Conservation (phyloP, 371 early-diverging fungal genomes). For the Mucor racemosus region DNA sequence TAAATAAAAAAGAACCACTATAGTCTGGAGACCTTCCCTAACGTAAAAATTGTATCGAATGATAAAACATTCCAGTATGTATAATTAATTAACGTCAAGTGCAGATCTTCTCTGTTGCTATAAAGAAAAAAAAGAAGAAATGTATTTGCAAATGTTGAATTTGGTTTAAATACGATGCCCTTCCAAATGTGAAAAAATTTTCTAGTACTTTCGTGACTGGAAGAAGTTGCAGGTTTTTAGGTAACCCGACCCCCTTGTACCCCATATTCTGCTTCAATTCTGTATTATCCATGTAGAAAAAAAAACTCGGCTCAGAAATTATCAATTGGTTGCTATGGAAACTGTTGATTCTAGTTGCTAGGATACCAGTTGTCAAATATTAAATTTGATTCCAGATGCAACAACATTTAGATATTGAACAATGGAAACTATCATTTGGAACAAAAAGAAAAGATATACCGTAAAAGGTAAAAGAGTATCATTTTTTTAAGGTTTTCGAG, state of each 20-base stretch:
- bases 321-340: too few relatives aligned
- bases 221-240: not conserved
- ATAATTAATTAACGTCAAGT: conserved; percentile 27
- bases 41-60: conserved; percentile 28
- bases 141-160: not conserved
- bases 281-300: too few relatives aligned
- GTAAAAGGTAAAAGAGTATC: too few relatives aligned
- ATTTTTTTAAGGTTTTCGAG: too few relatives aligned
- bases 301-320: too few relatives aligned
- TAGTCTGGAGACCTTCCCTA: conserved; percentile 39
- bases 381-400: too few relatives aligned
- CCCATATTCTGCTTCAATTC: not conserved
- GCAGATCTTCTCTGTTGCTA: conserved; percentile 37
- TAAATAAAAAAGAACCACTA: conserved; percentile 10
- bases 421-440: too few relatives aligned
- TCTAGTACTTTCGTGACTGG: not conserved
- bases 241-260: not conserved
- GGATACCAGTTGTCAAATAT: too few relatives aligned
- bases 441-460: too few relatives aligned
- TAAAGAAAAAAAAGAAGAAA: conserved; percentile 18
- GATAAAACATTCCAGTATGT: conserved; percentile 34
- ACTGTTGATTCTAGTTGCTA: too few relatives aligned
- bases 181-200: conserved; percentile 2
- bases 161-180: not conserved
- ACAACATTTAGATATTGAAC: too few relatives aligned